phyloP scores from a whole-genome alignment of 2,329 filamentous ascomycete genomes.

The Aureobasidium leucospermi region DNA sequence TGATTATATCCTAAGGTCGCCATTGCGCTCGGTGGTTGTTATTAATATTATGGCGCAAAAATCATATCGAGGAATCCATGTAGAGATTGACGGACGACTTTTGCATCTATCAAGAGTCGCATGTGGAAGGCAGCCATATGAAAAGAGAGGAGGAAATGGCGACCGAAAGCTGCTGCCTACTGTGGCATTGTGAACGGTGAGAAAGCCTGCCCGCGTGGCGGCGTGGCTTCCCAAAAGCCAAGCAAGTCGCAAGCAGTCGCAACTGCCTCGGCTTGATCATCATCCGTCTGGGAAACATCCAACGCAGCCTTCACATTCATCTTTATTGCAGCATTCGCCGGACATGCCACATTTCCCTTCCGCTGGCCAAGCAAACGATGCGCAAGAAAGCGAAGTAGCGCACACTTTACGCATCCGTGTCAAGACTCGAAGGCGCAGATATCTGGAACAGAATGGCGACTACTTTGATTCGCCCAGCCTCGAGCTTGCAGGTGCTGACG shows the following conservation, averaged over 20 bases:
- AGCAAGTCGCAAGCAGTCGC: conserved; percentile 2
- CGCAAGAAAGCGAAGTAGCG: conserved; percentile 17
- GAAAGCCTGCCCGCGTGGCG: neutral
- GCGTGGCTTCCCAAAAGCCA: conserved; percentile 8
- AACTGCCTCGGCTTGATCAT: conserved; percentile 7
- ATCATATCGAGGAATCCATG: neutral
- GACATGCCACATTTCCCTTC: conserved; percentile 12
- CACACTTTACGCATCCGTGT: conserved; percentile 42
- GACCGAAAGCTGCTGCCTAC: conserved; percentile 12
- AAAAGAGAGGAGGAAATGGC: neutral
- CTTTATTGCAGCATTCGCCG: neutral
- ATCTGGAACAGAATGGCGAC: conserved; percentile 62
- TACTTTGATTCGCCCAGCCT: conserved; percentile 59
- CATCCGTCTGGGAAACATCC: neutral
- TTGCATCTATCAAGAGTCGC: neutral
- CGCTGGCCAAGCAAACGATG: neutral
- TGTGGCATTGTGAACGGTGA: conserved; percentile 5
- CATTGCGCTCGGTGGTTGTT: neutral
- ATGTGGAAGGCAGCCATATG: conserved; percentile 11
- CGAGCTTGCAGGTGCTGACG: conserved; percentile 49
- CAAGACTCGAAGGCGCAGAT: conserved; percentile 73
- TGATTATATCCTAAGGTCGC: conserved; percentile 7
- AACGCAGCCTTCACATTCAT: neutral
- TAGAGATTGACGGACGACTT: neutral
- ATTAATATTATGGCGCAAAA: neutral